These are phyloP conservation scores for Arachnomyces sp. DNA, from an alignment of 2,329 filamentous ascomycete genomes.

Conservation along the genomic window DNA sequence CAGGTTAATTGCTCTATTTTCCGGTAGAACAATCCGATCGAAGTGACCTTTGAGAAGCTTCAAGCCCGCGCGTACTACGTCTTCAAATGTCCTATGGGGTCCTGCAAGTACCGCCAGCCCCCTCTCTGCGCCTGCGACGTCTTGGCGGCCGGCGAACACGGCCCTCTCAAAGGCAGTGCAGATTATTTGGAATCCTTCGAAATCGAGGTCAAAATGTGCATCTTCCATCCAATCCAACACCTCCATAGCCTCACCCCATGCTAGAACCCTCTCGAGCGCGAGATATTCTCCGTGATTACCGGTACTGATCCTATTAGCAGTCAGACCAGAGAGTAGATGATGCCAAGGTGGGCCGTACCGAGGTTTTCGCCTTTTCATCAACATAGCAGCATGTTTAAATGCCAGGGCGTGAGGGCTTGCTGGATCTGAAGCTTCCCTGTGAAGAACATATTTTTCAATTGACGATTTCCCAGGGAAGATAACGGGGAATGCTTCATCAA, in stretches of 20 bases:
- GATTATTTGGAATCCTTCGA: conserved; percentile 16
- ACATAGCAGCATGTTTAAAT: conserved; percentile 30
- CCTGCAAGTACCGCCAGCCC: conserved; percentile 2
- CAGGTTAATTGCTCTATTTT: conserved; percentile 16
- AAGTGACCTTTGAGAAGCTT: conserved; percentile 28
- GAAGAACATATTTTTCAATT: conserved; percentile 10
- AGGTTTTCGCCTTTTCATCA: conserved; percentile 25
- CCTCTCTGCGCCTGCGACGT: conserved; percentile 4
- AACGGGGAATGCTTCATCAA: too few relatives aligned
- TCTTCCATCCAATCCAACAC: conserved; percentile 29
- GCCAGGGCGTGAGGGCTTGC: conserved; percentile 18
- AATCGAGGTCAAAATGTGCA: conserved; percentile 22
- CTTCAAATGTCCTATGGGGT: conserved; percentile 14
- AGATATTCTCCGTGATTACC: conserved; percentile 11
- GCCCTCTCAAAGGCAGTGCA: conserved; percentile 4
- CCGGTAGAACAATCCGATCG: conserved; percentile 27
- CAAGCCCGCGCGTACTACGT: conserved; percentile 25
- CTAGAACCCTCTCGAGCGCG: conserved; percentile 21
- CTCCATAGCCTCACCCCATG: conserved; percentile 31
- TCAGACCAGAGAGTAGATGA: conserved; percentile 27
- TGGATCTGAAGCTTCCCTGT: not conserved
- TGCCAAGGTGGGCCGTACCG: conserved; percentile 29
- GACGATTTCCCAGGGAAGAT: not conserved
- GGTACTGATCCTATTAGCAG: conserved; percentile 15
- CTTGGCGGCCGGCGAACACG: conserved; percentile 6